Evolutionary conservation across 2,329 filamentous ascomycete genomes (phyloP).

Genomic region (Acrodontium crateriforme): DNA sequence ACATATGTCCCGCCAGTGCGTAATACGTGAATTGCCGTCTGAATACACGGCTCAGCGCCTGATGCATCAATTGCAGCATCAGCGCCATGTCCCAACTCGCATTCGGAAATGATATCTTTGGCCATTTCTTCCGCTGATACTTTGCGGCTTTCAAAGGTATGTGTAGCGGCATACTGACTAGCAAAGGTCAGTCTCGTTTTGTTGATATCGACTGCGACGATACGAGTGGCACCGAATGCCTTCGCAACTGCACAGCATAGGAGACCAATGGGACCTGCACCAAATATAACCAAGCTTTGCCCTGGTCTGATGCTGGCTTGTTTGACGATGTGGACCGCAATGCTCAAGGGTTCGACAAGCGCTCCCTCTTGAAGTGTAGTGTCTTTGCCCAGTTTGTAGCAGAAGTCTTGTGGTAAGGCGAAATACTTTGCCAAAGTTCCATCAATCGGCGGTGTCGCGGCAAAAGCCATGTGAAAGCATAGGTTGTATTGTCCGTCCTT

Average conservation of each 20-base stretch:
- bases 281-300: slow-evolving; percentile 37
- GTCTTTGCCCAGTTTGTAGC: slow-evolving; percentile 30
- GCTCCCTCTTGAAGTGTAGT: slow-evolving; percentile 38
- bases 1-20: slow-evolving; percentile 60
- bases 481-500: slow-evolving; percentile 11
- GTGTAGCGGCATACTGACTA: slow-evolving; percentile 31
- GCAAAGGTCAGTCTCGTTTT: slow-evolving; percentile 41
- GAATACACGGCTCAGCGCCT: slow-evolving; percentile 65
- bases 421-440: slow-evolving; percentile 38
- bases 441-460: slow-evolving; percentile 9
- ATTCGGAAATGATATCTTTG: slow-evolving; percentile 23
- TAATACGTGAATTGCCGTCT: slow-evolving; percentile 56
- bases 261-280: slow-evolving; percentile 49
- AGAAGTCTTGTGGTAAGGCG: slow-evolving; percentile 31
- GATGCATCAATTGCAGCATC: slow-evolving; percentile 72
- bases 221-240: slow-evolving; percentile 40
- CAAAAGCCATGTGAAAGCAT: slow-evolving; percentile 11
- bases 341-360: slow-evolving; percentile 38
- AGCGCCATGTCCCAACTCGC: slow-evolving; percentile 36
- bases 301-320: slow-evolving; percentile 24
- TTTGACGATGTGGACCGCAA: slow-evolving; percentile 34
- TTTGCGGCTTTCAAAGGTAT: slow-evolving; percentile 46
- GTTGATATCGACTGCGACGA: slow-evolving; percentile 48
- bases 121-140: slow-evolving; percentile 58
- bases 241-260: slow-evolving; percentile 41